Base-by-base conservation (phyloP, 2,329 filamentous ascomycete species). In the Dothideomycetes sp. region DNA sequence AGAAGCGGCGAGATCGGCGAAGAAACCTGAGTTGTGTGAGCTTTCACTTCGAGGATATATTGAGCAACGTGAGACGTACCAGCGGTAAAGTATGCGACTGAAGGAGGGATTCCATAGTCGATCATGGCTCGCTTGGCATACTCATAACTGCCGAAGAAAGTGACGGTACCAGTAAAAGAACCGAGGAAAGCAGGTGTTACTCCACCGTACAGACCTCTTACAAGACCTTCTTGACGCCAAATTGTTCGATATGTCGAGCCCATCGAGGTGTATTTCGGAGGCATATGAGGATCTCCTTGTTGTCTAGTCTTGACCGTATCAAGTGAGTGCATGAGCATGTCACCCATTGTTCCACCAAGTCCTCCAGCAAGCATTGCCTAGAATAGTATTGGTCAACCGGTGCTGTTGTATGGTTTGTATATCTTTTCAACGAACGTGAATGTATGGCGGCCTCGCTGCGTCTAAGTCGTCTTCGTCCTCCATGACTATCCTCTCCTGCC, bases 291-390 rank as follows among this genome's bases (percentile, higher is more conserved):
- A 57, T 96, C 91, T 55, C 89, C 91, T 64, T 98, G 91, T 62
- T 98, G 93, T 52, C 91, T 78, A 33, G 91, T 98, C 67, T 98
- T 98, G 54, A 98, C 91, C 1, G 91, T 98, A 63, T 98, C 91
- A 56, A 98, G 75, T 32, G 89, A 96, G 67, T 98, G 91, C 91
- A 98, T 98, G 51, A 98, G 70, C 74, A 98, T 83, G 63, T 98
- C 91, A 45, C 93, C 91, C 42, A 83, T 93, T 12, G 84, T 88
- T 39, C 91, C 91, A 56, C 93, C 91, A 39, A 93, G 70, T 45
- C 89, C 91, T 56, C 91, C 91, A 23, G 91, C 91, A 56, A 98
- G 72, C 88, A 96, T 98, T 60, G 84, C 80, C 86, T 94, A 31
- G 5, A 42, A 11, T 31, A 12, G 53, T 41, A 11, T 9, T 4